A percentile compares a stretch with the other conserved stretches of the same genome.
Conservation (phyloP, 139 green algal species). For the Chlamydomonas sphaeroides region DNA sequence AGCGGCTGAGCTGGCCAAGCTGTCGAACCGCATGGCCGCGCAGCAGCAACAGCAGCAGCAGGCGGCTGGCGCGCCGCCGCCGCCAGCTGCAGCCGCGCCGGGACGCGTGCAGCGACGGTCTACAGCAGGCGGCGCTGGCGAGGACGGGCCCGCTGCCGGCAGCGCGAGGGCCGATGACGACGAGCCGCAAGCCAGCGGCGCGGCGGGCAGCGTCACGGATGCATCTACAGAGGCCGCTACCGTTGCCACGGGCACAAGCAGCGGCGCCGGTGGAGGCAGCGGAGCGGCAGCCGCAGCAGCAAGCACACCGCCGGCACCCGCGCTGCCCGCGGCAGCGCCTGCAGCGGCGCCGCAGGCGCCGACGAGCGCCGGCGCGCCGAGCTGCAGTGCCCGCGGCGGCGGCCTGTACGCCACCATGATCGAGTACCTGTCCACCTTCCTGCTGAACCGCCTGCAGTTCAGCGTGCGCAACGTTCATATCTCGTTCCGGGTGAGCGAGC, state of each 20-base stretch:
- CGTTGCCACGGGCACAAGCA: neutral
- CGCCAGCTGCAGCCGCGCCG: neutral
- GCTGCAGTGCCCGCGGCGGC: no score
- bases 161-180: no score
- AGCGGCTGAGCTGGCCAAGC: conserved; percentile 76
- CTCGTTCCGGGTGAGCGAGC: conserved; percentile 65
- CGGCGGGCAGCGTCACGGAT: neutral
- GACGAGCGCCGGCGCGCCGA: no score
- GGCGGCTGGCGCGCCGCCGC: neutral
- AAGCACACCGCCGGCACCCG: no score
- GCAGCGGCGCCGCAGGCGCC: no score
- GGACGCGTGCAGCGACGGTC: no score
- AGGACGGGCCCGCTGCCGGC: neutral
- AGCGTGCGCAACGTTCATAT: conserved; percentile 75
- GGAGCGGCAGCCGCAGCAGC: conserved; percentile 10
- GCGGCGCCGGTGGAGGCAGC: neutral
- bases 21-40: conserved; percentile 47
- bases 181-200: no score
- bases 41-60: conserved; percentile 14
- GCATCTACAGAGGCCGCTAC: no score
- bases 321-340: no score
- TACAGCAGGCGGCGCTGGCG: no score
- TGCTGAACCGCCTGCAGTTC: conserved; percentile 81
- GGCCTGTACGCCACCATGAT: conserved; percentile 56
- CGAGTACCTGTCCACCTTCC: conserved; percentile 61